Conservation (phyloP, 257 asterid species). For the Gentiana straminea region DNA sequence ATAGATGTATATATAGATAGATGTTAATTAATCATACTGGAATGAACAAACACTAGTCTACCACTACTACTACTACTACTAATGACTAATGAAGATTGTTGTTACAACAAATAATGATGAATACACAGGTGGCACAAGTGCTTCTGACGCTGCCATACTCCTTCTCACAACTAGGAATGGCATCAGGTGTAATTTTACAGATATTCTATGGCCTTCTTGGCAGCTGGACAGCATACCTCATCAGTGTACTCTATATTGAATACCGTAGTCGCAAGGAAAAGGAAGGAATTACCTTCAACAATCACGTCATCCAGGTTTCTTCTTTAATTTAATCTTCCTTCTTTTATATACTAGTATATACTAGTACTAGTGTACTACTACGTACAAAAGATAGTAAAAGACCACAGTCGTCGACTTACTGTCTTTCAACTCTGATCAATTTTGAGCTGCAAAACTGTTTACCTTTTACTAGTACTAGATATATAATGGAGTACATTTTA, state of each 20-base stretch:
- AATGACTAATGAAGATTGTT: no score
- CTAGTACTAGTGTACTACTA: background rate
- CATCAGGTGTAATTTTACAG: constrained; percentile 58
- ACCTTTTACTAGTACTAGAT: no score
- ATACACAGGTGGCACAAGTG: constrained; percentile 76
- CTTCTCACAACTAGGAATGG: constrained; percentile 74
- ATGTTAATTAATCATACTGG: no score
- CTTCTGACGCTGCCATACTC: constrained; percentile 81
- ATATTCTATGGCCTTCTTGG: constrained; percentile 69
- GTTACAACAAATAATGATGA: no score
- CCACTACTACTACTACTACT: background rate
- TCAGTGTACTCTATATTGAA: constrained; percentile 66
- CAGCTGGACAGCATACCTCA: constrained; percentile 87
- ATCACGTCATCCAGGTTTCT: constrained; percentile 76
- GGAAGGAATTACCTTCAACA: constrained; percentile 71
- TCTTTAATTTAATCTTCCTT: background rate
- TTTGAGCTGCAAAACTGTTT: background rate
- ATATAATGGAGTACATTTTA: no score
- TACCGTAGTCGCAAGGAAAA: constrained; percentile 75
- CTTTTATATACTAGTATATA: no score
- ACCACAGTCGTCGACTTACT: no score
- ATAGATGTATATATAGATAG: no score
- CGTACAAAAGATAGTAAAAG: no score
- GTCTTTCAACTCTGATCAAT: background rate
- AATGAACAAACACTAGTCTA: background rate